Percentiles rank a stretch among this genome's conserved stretches.
These are phyloP conservation scores for Bipolaris oryzae DNA, from an alignment of 2,329 filamentous ascomycete species.

Conservation along the genomic window DNA sequence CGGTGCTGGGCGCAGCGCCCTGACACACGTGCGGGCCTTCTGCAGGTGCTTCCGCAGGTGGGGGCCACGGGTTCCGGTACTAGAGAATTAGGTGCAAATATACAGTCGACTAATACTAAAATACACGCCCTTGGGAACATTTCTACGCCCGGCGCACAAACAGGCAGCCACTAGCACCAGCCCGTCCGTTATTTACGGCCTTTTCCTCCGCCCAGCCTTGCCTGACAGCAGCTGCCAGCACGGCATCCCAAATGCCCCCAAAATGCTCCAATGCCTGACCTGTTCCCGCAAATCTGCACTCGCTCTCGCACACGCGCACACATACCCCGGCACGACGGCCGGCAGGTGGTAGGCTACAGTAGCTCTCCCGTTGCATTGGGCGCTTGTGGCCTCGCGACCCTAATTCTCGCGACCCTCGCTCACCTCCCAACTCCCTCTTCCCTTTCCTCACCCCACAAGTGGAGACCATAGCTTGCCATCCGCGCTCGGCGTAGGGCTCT, in stretches of 20 bases:
- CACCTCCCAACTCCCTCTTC: constrained; percentile 31
- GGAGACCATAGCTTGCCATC: constrained; percentile 40
- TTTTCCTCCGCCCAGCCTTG: neutral
- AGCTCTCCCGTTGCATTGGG: constrained; percentile 24
- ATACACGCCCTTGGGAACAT: no score
- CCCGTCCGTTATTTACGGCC: constrained; percentile 11
- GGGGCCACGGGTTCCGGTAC: constrained; percentile 10
- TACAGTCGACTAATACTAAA: no score
- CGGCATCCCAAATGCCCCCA: neutral
- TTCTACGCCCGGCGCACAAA: neutral
- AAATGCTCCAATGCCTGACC: neutral
- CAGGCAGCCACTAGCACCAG: constrained; percentile 17
- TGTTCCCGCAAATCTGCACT: neutral
- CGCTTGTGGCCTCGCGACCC: constrained; percentile 27
- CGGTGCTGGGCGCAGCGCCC: no score
- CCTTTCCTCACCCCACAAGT: constrained; percentile 46
- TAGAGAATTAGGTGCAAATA: neutral
- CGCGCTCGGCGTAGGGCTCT: constrained; percentile 45
- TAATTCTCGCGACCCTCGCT: constrained; percentile 35
- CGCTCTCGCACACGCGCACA: neutral
- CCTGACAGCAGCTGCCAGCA: neutral
- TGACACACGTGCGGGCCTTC: constrained; percentile 15
- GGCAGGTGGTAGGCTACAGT: constrained; percentile 20
- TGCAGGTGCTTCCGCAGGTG: constrained; percentile 13
- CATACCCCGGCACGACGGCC: neutral